A percentile compares a stretch with the other conserved stretches of the same genome.
Evolutionary conservation across 2,329 filamentous ascomycete species (phyloP).

Genomic region (Colletotrichum coccodes): DNA sequence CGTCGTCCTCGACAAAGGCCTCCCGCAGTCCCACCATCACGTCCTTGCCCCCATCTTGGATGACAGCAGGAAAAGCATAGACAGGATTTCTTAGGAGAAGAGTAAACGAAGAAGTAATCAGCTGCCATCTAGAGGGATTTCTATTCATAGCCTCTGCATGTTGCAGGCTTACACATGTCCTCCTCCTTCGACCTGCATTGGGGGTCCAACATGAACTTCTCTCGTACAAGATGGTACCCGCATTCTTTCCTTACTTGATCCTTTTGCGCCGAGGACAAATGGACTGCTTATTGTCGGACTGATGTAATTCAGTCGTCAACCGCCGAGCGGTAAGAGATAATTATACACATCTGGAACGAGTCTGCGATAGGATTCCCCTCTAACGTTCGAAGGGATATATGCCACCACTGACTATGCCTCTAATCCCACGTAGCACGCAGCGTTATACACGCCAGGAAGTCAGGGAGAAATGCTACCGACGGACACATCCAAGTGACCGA

Average conservation of each 20-base stretch:
- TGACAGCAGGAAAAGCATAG: not conserved
- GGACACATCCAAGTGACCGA: not conserved
- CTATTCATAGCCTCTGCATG: conserved; percentile 12
- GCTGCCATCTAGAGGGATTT: not conserved
- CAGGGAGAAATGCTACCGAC: not conserved
- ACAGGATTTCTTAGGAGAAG: not conserved
- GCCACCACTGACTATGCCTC: not conserved
- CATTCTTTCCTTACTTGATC: not conserved
- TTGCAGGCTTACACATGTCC: not conserved
- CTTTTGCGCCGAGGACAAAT: not conserved
- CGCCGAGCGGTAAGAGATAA: not conserved
- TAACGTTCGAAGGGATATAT: not conserved
- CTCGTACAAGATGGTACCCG: not conserved
- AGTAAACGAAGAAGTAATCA: not conserved
- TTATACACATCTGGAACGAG: not conserved
- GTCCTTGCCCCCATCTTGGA: not conserved
- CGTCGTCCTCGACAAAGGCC: not conserved
- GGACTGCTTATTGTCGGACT: not conserved
- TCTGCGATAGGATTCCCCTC: conserved; percentile 1
- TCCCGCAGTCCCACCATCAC: not conserved
- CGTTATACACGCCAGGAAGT: not conserved
- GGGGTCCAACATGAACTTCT: not conserved
- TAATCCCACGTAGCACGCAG: not conserved
- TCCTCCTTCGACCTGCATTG: not conserved
- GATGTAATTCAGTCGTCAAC: not conserved